Base-by-base conservation (phyloP, 2,329 filamentous ascomycete species). In the Phaeomoniella chlamydospora region DNA sequence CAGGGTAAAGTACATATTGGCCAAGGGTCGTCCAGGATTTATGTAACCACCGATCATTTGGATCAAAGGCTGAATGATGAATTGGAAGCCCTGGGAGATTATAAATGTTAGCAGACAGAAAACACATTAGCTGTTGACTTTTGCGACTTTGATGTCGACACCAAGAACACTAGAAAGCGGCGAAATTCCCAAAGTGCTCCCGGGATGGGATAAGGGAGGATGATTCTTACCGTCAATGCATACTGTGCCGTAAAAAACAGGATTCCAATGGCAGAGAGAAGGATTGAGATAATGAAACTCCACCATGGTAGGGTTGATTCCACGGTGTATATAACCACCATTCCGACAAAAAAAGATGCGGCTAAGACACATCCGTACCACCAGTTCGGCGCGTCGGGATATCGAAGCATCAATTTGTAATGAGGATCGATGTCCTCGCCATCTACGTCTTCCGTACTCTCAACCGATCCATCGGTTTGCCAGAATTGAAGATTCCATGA, bases 31-130 rank as follows among this genome's bases (percentile, higher is more conserved):
- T 3, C 54, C 54, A 11, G 57, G 64, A 36, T 60, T 55, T 38
- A 70, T 50, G 19, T 67, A 64, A 14, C 64, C 67, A 3, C 57
- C 65, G 15, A 70, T 46, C 56, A 68, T 62, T 45, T 70, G 64
- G 6, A 59, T 54, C 18, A 61, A 52, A 4, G 55, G 53, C 38
- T 63, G 55, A 15, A 57, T 46, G 39, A 52, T 55, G 32, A 60
- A 59, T 15, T 59, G 49, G 43, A 65, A 61, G 2, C 62, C 59
- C 0, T 56, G 55, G n/a, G n/a, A n/a, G n/a, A n/a, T n/a, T n/a
- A n/a, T n/a, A n/a, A n/a, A n/a, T n/a, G n/a, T n/a, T n/a, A n/a
- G n/a, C n/a, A n/a, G n/a, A n/a, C n/a, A n/a, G n/a, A n/a, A n/a
- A n/a, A n/a, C n/a, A n/a, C n/a, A n/a, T n/a, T n/a, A n/a, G n/a